Evolutionary conservation across 805 yeast genomes (phyloP), one percentile per base, ranked within the genome.

Genomic region (Candida piceae): DNA sequence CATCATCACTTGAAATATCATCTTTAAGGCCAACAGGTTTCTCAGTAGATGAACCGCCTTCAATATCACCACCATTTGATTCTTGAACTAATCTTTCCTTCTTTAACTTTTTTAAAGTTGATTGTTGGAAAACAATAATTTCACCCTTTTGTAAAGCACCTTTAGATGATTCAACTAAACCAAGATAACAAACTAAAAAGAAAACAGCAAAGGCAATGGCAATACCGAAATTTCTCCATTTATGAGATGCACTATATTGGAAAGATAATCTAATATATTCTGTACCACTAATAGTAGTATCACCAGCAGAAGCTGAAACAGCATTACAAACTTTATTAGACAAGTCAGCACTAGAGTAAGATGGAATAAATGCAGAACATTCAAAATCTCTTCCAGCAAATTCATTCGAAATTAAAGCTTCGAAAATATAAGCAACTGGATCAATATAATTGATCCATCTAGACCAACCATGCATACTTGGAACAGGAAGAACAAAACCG

Each of bases 181-280:
- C 24, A 41, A 83, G 55, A 55, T 81, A 80, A 9, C 73, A 63
- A 35, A 45, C 50, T 36, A 80, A 65, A 59, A 82, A 78, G 57
- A 76, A 68, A 30, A 79, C 39, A 17, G 62, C 58, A 52, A 70
- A 84, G 1, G 69, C 86, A 41, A 78, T 34, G 27, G 67, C 57
- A 45, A 84, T 80, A 55, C 89, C 95, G 44, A 80, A 72, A 54
- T 86, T 82, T 64, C 95, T 76, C 95, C 95, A 86, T 36, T 73
- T 72, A 58, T 85, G 84, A 17, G 59, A 41, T 49, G 66, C 69
- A 31, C 52, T 56, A 64, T 80, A 86, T 29, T 59, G 53, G 59
- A 58, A 85, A 12, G 79, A 56, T 11, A 46, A 57, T 7, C 42
- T 43, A 38, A 85, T 45, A 51, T 81, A 85, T 24, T 56, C 59